Evolutionary conservation across 2,329 filamentous ascomycete species (phyloP).

Genomic region (Ceratocystis diversiconidia): DNA sequence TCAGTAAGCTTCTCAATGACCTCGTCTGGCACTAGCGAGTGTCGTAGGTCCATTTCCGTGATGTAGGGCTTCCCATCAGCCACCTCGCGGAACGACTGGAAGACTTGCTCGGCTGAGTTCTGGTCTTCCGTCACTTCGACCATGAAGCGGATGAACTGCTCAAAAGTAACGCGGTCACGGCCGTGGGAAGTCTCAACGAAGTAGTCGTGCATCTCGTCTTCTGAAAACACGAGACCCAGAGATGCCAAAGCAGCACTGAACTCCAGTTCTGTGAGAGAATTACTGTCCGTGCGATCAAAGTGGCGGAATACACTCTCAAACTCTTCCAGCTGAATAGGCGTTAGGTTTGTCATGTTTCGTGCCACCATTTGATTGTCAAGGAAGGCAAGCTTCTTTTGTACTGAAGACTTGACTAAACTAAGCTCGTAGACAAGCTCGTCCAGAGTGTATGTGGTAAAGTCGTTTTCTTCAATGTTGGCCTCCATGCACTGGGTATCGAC

Average conservation of each 20-base stretch:
- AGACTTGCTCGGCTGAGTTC: slow-evolving; percentile 96
- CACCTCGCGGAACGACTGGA: slow-evolving; percentile 93
- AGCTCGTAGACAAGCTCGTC: slow-evolving; percentile 93
- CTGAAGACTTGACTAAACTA: slow-evolving; percentile 75
- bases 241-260: slow-evolving; percentile 94
- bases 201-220: slow-evolving; percentile 94
- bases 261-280: slow-evolving; percentile 81
- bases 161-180: slow-evolving; percentile 74
- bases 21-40: slow-evolving; percentile 90
- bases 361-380: slow-evolving; percentile 98
- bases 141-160: slow-evolving; percentile 99
- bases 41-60: slow-evolving; percentile 89
- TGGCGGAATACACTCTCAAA: slow-evolving; percentile 98
- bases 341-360: slow-evolving; percentile 96
- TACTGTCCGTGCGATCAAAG: slow-evolving; percentile 87
- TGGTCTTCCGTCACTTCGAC: slow-evolving; percentile 97
- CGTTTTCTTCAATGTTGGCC: slow-evolving; percentile 98
- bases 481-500: slow-evolving; percentile 83
- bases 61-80: slow-evolving; percentile 98
- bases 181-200: slow-evolving; percentile 77
- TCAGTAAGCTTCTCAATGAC: slow-evolving; percentile 85
- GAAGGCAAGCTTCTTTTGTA: slow-evolving; percentile 92
- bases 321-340: slow-evolving; percentile 93
- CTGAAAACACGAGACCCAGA: slow-evolving; percentile 86
- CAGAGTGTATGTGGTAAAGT: slow-evolving; percentile 98